phyloP scores from a whole-genome alignment of 2,329 filamentous ascomycete species.

The Clonostachys chloroleuca region DNA sequence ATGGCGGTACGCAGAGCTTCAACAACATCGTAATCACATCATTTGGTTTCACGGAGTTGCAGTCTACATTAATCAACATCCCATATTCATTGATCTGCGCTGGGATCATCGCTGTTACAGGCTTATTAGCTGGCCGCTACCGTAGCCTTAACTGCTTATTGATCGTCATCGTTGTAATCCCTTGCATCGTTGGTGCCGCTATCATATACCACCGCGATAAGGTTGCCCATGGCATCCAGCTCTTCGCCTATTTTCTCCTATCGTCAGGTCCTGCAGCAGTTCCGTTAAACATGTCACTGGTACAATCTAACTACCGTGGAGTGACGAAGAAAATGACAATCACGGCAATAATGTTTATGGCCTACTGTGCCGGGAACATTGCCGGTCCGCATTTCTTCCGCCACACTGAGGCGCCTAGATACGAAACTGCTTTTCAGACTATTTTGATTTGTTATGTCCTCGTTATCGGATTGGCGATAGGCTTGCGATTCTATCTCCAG shows the following conservation, averaged over 20 bases:
- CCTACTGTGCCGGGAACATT: slow-evolving; percentile 53
- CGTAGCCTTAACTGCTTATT: slow-evolving; percentile 47
- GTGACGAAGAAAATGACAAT: slow-evolving; percentile 59
- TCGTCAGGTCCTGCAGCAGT: slow-evolving; percentile 47
- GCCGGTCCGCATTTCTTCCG: slow-evolving; percentile 51
- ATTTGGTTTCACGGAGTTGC: slow-evolving; percentile 49
- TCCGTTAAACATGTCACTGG: slow-evolving; percentile 49
- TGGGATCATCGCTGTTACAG: slow-evolving; percentile 38
- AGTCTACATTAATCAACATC: slow-evolving; percentile 53
- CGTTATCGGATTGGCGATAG: slow-evolving; percentile 35
- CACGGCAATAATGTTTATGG: slow-evolving; percentile 49
- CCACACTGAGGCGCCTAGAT: slow-evolving; percentile 41
- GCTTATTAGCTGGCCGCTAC: slow-evolving; percentile 45
- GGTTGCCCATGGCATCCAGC: slow-evolving; percentile 35
- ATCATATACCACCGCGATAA: slow-evolving; percentile 43
- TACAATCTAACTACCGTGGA: slow-evolving; percentile 50
- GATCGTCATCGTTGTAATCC: slow-evolving; percentile 41
- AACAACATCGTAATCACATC: slow-evolving; percentile 52
- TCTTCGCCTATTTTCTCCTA: slow-evolving; percentile 55
- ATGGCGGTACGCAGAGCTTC: slow-evolving; percentile 57
- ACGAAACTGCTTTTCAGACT: slow-evolving; percentile 47
- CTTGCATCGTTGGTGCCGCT: slow-evolving; percentile 46
- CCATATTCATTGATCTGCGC: slow-evolving; percentile 51
- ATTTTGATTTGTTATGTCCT: slow-evolving; percentile 54
- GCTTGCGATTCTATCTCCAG: slow-evolving; percentile 41